Conservation (phyloP, 129 eudicot species). For the Flaveria trinervia region DNA sequence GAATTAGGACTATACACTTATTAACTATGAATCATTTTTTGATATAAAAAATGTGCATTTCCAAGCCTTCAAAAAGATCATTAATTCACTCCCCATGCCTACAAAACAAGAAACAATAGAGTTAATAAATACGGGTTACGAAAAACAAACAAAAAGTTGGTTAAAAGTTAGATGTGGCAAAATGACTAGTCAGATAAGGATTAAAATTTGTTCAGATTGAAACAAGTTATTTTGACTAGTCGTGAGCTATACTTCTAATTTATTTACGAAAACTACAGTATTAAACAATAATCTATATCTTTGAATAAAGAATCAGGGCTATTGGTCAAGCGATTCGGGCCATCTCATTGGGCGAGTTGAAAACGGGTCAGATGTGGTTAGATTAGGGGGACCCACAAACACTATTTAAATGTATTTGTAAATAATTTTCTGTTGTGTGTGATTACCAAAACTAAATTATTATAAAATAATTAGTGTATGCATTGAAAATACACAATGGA, state of each 20-base stretch:
- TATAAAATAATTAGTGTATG: not conserved
- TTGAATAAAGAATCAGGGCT: not conserved
- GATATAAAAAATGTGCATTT: not conserved
- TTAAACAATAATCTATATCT: not conserved
- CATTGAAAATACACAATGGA: not conserved
- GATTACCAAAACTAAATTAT: not conserved
- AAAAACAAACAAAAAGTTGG: slow-evolving; percentile 7
- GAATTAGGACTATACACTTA: slow-evolving; percentile 33
- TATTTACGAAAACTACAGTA: not conserved
- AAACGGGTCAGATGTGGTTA: not conserved
- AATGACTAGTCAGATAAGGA: not conserved
- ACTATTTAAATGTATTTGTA: not conserved
- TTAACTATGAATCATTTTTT: slow-evolving; percentile 3
- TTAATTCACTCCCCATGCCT: slow-evolving; percentile 67
- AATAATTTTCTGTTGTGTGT: not conserved
- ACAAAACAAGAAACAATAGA: slow-evolving; percentile 25
- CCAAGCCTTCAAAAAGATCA: slow-evolving; percentile 10
- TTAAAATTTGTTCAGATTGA: not conserved
- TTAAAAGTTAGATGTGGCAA: not conserved
- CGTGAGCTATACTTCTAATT: not conserved
- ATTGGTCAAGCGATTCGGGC: not conserved
- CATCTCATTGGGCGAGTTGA: not conserved
- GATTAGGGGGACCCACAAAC: not conserved
- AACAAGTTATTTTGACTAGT: not conserved
- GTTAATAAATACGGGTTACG: not conserved